Percentiles rank a stretch among this genome's conserved stretches.
phyloP scores from a whole-genome alignment of 495 filamentous ascomycete species.

The Talaromyces thailandensis region DNA sequence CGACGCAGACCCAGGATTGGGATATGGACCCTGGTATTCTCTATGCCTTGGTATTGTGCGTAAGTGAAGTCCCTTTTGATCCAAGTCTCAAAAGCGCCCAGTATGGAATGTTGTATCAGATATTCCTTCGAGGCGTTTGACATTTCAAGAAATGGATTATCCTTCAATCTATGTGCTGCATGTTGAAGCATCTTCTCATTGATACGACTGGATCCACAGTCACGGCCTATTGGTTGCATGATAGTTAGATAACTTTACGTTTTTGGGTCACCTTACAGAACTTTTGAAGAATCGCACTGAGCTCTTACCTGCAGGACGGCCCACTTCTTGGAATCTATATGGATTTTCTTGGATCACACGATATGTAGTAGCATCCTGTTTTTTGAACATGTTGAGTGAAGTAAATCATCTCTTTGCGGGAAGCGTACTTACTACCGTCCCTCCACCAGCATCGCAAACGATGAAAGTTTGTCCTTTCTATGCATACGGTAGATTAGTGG shows the following conservation, averaged over 20 bases:
- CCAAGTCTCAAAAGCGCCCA: neutral
- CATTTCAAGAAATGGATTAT: neutral
- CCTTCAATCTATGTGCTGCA: neutral
- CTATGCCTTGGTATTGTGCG: neutral
- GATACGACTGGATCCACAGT: neutral
- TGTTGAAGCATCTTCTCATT: neutral
- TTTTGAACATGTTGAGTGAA: neutral
- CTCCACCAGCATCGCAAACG: constrained; percentile 50
- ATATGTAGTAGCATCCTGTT: neutral
- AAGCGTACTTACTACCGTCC: constrained; percentile 41
- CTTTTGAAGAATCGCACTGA: neutral
- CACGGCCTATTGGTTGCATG: neutral
- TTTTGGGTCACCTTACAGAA: neutral
- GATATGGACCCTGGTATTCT: neutral
- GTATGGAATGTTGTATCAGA: neutral
- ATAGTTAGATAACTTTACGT: neutral
- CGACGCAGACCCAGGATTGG: neutral
- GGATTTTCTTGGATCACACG: neutral
- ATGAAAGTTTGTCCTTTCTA: constrained; percentile 38
- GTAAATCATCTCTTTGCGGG: neutral
- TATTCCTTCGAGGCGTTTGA: neutral
- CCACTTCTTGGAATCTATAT: neutral
- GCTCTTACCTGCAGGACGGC: neutral
- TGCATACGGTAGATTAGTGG: neutral
- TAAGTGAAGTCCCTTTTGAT: neutral